Evolutionary conservation across 148 eudicot genomes (phyloP), one percentile per base, ranked within the genome.

Genomic region (Persicaria maculosa): DNA sequence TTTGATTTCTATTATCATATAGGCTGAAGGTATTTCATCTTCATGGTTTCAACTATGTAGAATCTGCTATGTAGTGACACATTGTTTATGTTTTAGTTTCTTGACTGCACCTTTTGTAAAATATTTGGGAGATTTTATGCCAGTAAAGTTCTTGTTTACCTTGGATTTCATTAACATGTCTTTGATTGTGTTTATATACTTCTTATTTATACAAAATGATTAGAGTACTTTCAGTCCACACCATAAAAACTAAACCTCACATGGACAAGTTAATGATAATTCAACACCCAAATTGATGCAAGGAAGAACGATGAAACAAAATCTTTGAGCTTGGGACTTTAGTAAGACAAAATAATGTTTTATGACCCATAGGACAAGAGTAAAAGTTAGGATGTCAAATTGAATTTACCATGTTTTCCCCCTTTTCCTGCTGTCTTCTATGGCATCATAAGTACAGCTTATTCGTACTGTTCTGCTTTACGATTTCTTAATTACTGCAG

Each of bases 401-500:
- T 9, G 45, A 40, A 43, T 36, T 65, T 40, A 65, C 46, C 70
- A 1, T 40, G 1, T 65, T 65, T 65, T 64, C 45, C 14, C 54
- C 25, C 14, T 4, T 65, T 43, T 40, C 17, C 1, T 36, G 47
- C 43, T 16, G 47, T 36, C 20, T 9, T 57, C 10, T 59, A 22
- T 19, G 36, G 31, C 17, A 53, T 53, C 15, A 12, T 31, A 10
- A 25, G 44, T 62, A 45, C 48, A 62, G 50, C 67, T 80, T 64
- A 31, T 36, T 20, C 25, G 31, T 36, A 65, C 19, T 14, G 46
- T 36, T 65, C 43, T 17, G 15, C 2, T 65, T 12, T 59, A 59
- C 20, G 14, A 77, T 47, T 69, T 73, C 45, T 79, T 7, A 48
- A 46, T 72, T 76, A 65, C 77, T 75, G 54, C 88, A 95, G 98